These are phyloP conservation scores for Beauveria bassiana DNA, from an alignment of 2,329 filamentous ascomycete genomes.

Conservation along the genomic window DNA sequence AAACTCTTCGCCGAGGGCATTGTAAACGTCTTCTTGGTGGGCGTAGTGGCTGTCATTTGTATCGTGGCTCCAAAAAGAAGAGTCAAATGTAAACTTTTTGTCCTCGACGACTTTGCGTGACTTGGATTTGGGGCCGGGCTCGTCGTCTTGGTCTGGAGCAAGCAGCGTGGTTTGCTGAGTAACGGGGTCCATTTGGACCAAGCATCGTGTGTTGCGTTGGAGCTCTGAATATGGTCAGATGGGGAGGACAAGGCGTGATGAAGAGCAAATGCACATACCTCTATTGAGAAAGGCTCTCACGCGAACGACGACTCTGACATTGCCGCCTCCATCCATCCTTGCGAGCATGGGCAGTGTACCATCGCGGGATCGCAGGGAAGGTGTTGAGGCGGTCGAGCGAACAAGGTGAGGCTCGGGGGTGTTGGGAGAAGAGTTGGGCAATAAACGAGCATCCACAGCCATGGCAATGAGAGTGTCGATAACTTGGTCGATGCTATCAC, in stretches of 20 bases:
- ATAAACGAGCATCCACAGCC: conserved; percentile 36
- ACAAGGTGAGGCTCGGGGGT: conserved; percentile 27
- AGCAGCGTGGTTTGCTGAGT: conserved; percentile 79
- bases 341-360: conserved; percentile 51
- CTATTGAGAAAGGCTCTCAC: conserved; percentile 71
- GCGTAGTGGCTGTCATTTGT: conserved; percentile 76
- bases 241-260: neutral
- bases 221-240: conserved; percentile 52
- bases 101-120: conserved; percentile 73
- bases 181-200: conserved; percentile 84
- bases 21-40: conserved; percentile 87
- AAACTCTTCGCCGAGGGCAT: conserved; percentile 89
- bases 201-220: conserved; percentile 70
- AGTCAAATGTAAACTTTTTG: conserved; percentile 92
- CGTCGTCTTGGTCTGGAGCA: conserved; percentile 52
- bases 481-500: conserved; percentile 31
- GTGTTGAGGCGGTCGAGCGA: conserved; percentile 67
- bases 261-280: conserved; percentile 43
- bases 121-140: conserved; percentile 50
- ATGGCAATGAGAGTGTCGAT: conserved; percentile 33
- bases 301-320: conserved; percentile 75
- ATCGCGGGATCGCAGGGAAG: conserved; percentile 67
- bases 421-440: conserved; percentile 33
- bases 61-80: conserved; percentile 95
- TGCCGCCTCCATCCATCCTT: conserved; percentile 58